A percentile compares a stretch with the other conserved stretches of the same genome.
Conservation (phyloP, 1,284 basidiomycete species). For the Meripilus lineatus region DNA sequence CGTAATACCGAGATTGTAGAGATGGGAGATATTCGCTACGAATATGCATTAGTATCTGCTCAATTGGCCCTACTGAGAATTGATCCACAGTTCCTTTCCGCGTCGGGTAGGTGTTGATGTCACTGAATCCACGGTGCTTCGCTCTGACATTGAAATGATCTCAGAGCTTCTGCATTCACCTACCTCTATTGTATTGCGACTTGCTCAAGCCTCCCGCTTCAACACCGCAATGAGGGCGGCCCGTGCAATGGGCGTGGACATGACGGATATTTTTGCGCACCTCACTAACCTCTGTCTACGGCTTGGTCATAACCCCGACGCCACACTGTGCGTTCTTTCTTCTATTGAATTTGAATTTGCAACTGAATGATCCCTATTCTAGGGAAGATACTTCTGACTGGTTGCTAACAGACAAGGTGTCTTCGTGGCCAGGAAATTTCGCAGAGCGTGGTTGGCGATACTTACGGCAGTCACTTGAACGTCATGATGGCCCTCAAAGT, state of each 20-base stretch:
- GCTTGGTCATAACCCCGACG: conserved; percentile 55
- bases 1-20: conserved; percentile 76
- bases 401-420: conserved; percentile 76
- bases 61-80: conserved; percentile 71
- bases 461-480: conserved; percentile 73
- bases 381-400: conserved; percentile 70
- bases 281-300: conserved; percentile 79
- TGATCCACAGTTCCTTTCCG: conserved; percentile 47
- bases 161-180: conserved; percentile 65
- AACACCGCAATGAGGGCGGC: conserved; percentile 80
- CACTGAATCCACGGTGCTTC: conserved; percentile 3
- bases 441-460: conserved; percentile 87
- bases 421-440: conserved; percentile 79
- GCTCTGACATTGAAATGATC: conserved; percentile 6
- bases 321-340: conserved; percentile 41
- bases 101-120: conserved; percentile 33
- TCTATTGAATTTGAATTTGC: conserved; percentile 1
- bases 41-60: conserved; percentile 78
- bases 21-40: conserved; percentile 79
- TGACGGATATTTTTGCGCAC: conserved; percentile 80
- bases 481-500: conserved; percentile 72
- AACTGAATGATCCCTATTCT: conserved; percentile 28
- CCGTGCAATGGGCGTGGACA: conserved; percentile 75
- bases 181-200: conserved; percentile 71
- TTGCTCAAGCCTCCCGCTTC: conserved; percentile 78